phyloP scores from a whole-genome alignment of 2,329 filamentous ascomycete genomes.

The Epichloe brachyelytri region DNA sequence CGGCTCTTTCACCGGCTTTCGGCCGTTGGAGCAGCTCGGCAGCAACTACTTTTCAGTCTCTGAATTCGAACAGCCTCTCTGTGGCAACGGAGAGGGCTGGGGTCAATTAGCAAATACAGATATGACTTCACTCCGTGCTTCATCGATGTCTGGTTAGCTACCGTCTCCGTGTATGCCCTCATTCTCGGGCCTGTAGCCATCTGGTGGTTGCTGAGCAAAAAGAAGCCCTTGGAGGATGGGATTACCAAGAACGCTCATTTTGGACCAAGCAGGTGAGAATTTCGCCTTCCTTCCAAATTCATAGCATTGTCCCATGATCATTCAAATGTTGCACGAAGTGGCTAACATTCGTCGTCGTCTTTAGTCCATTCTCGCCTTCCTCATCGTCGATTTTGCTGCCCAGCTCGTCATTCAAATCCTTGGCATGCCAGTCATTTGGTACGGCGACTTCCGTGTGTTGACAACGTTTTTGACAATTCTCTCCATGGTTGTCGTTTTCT shows the following conservation, averaged over 20 bases:
- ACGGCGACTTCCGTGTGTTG: constrained; percentile 75
- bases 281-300: background rate
- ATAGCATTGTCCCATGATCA: background rate
- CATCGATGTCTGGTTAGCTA: constrained; percentile 76
- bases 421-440: constrained; percentile 57
- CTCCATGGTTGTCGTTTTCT: constrained; percentile 62
- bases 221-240: constrained; percentile 38
- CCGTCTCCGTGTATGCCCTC: constrained; percentile 67
- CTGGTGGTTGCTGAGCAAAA: constrained; percentile 65
- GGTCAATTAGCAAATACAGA: constrained; percentile 71
- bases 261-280: constrained; percentile 69
- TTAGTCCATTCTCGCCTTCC: constrained; percentile 43
- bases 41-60: constrained; percentile 45
- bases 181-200: constrained; percentile 64
- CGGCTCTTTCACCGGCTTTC: constrained; percentile 49
- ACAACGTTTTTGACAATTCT: constrained; percentile 58
- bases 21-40: constrained; percentile 36
- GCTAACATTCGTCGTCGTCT: background rate
- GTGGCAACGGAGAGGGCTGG: constrained; percentile 87
- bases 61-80: constrained; percentile 55
- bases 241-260: constrained; percentile 78
- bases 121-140: constrained; percentile 98
- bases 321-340: too few relatives aligned
- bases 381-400: constrained; percentile 54
- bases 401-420: constrained; percentile 68